These are phyloP conservation scores for Eucalyptus curtisii DNA, from an alignment of 345 rosid genomes.

Conservation along the genomic window DNA sequence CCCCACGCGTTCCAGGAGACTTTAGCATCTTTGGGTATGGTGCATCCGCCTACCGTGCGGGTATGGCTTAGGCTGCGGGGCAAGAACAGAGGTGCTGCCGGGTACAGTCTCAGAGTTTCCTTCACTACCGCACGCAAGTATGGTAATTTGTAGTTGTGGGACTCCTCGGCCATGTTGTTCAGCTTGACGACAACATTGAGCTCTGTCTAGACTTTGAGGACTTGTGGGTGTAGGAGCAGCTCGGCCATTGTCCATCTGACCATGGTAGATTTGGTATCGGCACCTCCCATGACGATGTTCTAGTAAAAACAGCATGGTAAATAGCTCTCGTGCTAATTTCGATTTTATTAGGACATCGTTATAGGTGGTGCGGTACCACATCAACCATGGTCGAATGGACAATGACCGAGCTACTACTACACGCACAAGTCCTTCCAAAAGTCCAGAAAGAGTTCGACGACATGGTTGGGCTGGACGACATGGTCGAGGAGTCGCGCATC, in stretches of 20 bases:
- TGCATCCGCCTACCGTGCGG: neutral
- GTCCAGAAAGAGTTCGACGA: neutral
- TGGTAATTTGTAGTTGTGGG: neutral
- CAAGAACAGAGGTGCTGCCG: neutral
- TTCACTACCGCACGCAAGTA: neutral
- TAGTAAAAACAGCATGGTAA: neutral
- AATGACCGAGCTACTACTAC: neutral
- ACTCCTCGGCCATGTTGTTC: neutral
- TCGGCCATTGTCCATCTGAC: neutral
- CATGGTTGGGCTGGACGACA: neutral
- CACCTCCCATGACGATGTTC: neutral
- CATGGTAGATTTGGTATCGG: neutral
- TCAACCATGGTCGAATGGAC: neutral
- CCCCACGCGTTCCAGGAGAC: slow-evolving; percentile 1
- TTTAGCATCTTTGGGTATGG: neutral
- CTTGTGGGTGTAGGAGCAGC: neutral
- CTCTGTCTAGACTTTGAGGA: neutral
- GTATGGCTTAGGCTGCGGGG: neutral
- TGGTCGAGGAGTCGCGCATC: neutral
- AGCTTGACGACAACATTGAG: neutral
- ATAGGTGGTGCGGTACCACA: neutral
- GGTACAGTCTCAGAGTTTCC: neutral
- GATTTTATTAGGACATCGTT: neutral
- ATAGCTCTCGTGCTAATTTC: neutral
- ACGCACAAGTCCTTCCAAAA: neutral